Conservation (phyloP, 345 rosid species). For the Sonneratia caseolaris region DNA sequence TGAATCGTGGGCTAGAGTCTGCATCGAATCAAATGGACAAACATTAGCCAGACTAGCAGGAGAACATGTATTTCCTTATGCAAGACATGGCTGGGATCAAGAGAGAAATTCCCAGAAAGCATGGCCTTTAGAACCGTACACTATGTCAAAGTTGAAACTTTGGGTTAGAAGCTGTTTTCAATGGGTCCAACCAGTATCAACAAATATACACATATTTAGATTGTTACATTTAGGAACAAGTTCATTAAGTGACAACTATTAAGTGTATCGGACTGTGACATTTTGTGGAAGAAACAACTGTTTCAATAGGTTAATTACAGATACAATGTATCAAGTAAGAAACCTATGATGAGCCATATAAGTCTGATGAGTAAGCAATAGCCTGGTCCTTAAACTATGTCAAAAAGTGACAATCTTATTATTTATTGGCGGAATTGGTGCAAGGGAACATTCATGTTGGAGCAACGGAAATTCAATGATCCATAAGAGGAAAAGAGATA, state of each 20-base stretch:
- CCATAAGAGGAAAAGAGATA: neutral
- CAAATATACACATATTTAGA: too few species aligned
- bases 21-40: slow-evolving; percentile 17
- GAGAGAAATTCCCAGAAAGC: neutral
- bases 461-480: neutral
- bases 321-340: too few species aligned
- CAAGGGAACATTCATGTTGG: neutral
- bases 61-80: neutral
- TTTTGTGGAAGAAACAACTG: too few species aligned
- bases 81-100: neutral
- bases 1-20: slow-evolving; percentile 81
- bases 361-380: neutral
- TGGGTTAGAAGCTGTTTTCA: too few species aligned
- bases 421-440: neutral
- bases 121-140: neutral
- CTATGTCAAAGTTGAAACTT: too few species aligned
- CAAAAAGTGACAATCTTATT: neutral
- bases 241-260: too few species aligned
- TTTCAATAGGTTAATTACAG: too few species aligned
- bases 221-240: too few species aligned
- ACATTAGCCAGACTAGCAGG: slow-evolving; percentile 4
- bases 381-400: neutral
- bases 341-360: neutral
- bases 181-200: neutral
- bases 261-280: too few species aligned